Percentiles rank a stretch among this genome's conserved stretches.
Evolutionary conservation across 139 green algal genomes (phyloP).

Genomic region (Zygnema cylindricum): DNA sequence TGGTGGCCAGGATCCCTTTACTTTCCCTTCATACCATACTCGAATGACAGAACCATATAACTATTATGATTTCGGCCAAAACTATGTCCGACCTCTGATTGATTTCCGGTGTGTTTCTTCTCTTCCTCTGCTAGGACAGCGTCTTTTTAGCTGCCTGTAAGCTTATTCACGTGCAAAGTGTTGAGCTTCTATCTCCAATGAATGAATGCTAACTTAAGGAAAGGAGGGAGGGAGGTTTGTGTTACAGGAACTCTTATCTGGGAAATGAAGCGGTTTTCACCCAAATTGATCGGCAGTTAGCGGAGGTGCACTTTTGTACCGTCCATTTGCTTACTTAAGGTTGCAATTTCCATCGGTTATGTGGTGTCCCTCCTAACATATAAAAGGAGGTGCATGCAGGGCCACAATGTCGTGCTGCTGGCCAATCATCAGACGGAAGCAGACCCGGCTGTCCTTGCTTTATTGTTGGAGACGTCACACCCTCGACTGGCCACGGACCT

Average conservation of each 20-base stretch:
- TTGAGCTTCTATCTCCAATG: too few species aligned
- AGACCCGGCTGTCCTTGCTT: slow-evolving; percentile 93
- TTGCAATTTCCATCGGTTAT: too few species aligned
- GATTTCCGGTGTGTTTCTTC: slow-evolving; percentile 77
- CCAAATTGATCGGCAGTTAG: slow-evolving; percentile 27
- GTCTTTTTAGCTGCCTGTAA: background rate
- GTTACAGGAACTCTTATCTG: slow-evolving; percentile 44
- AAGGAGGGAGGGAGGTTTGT: too few species aligned
- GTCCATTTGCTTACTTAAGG: too few species aligned
- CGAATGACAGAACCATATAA: slow-evolving; percentile 72
- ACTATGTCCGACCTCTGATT: slow-evolving; percentile 87
- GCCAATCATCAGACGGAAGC: slow-evolving; percentile 99
- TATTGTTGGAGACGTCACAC: slow-evolving; percentile 86
- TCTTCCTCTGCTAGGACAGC: background rate
- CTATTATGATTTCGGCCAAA: slow-evolving; percentile 96
- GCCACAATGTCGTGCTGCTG: slow-evolving; percentile 95
- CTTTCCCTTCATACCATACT: slow-evolving; percentile 89
- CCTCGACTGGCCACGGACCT: slow-evolving; percentile 71
- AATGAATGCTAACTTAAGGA: too few species aligned
- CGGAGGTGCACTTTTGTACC: slow-evolving; percentile 16
- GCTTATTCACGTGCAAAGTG: background rate
- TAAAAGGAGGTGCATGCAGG: slow-evolving; percentile 9
- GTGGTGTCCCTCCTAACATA: too few species aligned
- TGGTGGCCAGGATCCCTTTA: slow-evolving; percentile 73
- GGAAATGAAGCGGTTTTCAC: slow-evolving; percentile 37